These are phyloP conservation scores for Sisymbrium irio DNA, from an alignment of 345 rosid genomes.

Conservation along the genomic window DNA sequence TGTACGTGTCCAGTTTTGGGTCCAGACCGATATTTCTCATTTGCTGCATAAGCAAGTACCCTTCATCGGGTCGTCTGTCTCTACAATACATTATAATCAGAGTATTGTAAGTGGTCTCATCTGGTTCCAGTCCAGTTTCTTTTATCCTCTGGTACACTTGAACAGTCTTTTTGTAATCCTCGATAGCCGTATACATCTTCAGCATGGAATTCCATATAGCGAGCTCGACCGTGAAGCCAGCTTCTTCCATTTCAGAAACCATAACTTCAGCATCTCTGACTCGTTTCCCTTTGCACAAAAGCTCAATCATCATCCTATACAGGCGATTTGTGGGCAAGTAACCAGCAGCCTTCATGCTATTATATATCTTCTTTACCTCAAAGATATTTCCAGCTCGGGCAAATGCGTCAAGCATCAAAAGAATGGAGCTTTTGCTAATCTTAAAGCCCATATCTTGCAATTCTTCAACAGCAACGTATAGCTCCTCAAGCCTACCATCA, in stretches of 20 bases:
- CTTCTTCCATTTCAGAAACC: constrained; percentile 91
- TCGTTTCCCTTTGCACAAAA: constrained; percentile 74
- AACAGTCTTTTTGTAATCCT: constrained; percentile 70
- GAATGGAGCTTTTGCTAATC: constrained; percentile 87
- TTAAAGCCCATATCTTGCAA: constrained; percentile 95
- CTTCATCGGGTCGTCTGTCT: constrained; percentile 86
- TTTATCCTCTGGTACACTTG: constrained; percentile 68
- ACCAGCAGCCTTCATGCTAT: constrained; percentile 96
- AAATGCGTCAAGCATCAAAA: constrained; percentile 89
- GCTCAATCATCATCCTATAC: constrained; percentile 70
- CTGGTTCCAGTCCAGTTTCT: constrained; percentile 69
- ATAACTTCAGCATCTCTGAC: constrained; percentile 86
- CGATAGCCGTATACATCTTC: constrained; percentile 67
- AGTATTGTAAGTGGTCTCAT: constrained; percentile 82
- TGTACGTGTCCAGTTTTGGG: constrained; percentile 81
- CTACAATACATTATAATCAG: constrained; percentile 85
- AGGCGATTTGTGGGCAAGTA: constrained; percentile 93
- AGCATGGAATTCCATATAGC: constrained; percentile 89
- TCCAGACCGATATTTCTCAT: constrained; percentile 71
- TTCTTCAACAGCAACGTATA: constrained; percentile 79
- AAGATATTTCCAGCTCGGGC: constrained; percentile 69
- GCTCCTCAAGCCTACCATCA: constrained; percentile 79
- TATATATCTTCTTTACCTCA: constrained; percentile 90
- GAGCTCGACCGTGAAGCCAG: constrained; percentile 79
- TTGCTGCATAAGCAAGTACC: constrained; percentile 65